phyloP scores from a whole-genome alignment of 2,329 filamentous ascomycete species.

The Rhytidhysteron rufulum region DNA sequence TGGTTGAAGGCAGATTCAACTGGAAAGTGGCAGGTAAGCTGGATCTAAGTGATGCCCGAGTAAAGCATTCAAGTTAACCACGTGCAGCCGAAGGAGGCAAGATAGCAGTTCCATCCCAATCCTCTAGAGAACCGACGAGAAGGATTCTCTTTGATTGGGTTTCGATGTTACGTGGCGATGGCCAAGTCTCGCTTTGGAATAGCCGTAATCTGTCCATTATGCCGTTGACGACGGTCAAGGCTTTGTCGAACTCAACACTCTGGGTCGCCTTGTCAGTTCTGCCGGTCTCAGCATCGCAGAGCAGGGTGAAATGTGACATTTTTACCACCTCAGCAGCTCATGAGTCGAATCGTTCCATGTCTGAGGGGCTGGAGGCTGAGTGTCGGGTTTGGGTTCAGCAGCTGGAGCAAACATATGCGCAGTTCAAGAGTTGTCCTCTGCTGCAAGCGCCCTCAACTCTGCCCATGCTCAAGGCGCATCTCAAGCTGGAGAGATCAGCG shows the following conservation, averaged over 20 bases:
- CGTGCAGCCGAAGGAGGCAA: background rate
- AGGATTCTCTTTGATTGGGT: conserved; percentile 1
- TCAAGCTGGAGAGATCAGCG: conserved; percentile 17
- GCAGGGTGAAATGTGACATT: conserved; percentile 8
- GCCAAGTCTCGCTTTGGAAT: background rate
- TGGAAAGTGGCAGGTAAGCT: conserved; percentile 33
- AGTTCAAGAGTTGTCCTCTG: conserved; percentile 1
- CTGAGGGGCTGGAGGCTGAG: conserved; percentile 7
- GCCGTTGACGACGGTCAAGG: conserved; percentile 6
- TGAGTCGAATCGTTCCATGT: background rate
- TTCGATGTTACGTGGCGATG: background rate
- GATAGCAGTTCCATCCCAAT: background rate
- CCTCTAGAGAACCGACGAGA: conserved; percentile 1
- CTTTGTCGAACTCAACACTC: conserved; percentile 4
- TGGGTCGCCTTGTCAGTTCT: conserved; percentile 10
- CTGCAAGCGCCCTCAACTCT: conserved; percentile 4
- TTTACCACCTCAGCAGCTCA: conserved; percentile 5
- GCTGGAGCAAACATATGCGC: conserved; percentile 7
- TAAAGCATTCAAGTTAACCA: too few species aligned
- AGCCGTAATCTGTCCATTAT: background rate
- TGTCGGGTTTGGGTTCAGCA: conserved; percentile 4
- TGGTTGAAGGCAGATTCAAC: conserved; percentile 35
- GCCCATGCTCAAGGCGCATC: conserved; percentile 18
- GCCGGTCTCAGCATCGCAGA: conserved; percentile 7
- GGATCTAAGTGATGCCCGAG: too few species aligned